Base-by-base conservation (phyloP, 768 basidiomycete species). In the Kwoniella sp. region DNA sequence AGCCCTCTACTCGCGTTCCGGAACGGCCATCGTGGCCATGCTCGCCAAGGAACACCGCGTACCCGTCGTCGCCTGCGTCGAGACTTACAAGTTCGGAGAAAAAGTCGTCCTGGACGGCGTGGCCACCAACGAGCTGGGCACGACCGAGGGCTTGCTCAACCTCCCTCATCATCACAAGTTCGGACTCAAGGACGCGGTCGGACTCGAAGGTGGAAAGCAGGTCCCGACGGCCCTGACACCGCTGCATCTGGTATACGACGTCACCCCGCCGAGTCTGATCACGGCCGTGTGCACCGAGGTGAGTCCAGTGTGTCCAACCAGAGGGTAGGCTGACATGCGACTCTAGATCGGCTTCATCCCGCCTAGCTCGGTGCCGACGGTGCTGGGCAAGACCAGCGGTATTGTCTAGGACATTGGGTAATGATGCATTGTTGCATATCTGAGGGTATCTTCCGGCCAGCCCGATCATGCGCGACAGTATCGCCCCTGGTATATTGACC, bases 61-160 rank as follows among this genome's bases (percentile, higher is more conserved):
- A 0, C 93, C 95, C 4, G 91, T 98, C 6, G 83, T 99, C 29
- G 90, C 95, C 22, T 96, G 91, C 59, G 95, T 92, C 64, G 95
- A 98, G 76, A 99, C 95, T 3, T 98, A 98, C 78, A 99, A 99
- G 74, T 98, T 92, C 66, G 87, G 88, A 15, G 93, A 98, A 63
- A 83, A 83, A 28, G 85, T 98, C 25, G 85, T 88, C 73, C 78
- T 98, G 48, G 95, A 99, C 73, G 87, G 87, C 17, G 91, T 99
- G 62, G 89, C 87, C 37, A 90, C 88, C 74, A 99, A 99, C 66
- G 95, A 99, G 75, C 78, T 96, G 33, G 95, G 93, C 88, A 60
- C 70, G 22, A 29, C 33, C 7, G 47, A 51, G 0, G 48, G 33
- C 2, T 25, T 66, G 26, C 25, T 62, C n/a, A 36, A 39, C n/a